Conservation (phyloP, 495 filamentous ascomycete species). For the Venustampulla echinocandica region DNA sequence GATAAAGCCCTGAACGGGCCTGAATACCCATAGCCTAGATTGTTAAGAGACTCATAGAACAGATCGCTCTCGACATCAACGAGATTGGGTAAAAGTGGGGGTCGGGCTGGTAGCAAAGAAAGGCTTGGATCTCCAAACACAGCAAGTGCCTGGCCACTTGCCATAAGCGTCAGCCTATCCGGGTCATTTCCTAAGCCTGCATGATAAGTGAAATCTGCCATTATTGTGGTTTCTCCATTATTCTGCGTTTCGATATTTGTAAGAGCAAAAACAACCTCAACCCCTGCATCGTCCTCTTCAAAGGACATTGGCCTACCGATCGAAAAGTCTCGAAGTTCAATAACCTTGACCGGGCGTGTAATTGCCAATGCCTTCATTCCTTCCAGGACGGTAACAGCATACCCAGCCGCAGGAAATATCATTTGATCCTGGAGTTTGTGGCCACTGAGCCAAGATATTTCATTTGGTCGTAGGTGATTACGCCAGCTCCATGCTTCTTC, state of each 20-base stretch:
- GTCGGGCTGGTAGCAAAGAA: slow-evolving; percentile 1
- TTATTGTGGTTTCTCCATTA: neutral
- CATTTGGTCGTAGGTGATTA: slow-evolving; percentile 39
- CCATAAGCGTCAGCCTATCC: neutral
- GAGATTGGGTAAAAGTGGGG: neutral
- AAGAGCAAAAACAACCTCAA: slow-evolving; percentile 11
- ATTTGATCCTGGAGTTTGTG: slow-evolving; percentile 41
- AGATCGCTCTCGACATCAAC: slow-evolving; percentile 18
- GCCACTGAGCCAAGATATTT: slow-evolving; percentile 47
- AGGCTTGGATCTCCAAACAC: neutral
- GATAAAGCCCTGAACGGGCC: slow-evolving; percentile 16
- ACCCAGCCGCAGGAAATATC: slow-evolving; percentile 54
- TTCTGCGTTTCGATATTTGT: neutral
- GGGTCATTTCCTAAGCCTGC: neutral
- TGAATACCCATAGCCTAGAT: slow-evolving; percentile 28
- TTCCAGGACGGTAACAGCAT: slow-evolving; percentile 49
- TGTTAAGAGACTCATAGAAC: slow-evolving; percentile 27
- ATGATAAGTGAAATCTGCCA: neutral
- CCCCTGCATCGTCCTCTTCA: slow-evolving; percentile 20
- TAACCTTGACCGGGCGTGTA: neutral
- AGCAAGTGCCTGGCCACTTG: neutral
- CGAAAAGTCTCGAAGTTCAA: slow-evolving; percentile 18
- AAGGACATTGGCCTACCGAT: slow-evolving; percentile 23
- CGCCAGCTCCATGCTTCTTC: slow-evolving; percentile 39
- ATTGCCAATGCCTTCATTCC: neutral